Base-by-base conservation (phyloP, 2,329 filamentous ascomycete genomes). In the Fusarium tjaetaba region DNA sequence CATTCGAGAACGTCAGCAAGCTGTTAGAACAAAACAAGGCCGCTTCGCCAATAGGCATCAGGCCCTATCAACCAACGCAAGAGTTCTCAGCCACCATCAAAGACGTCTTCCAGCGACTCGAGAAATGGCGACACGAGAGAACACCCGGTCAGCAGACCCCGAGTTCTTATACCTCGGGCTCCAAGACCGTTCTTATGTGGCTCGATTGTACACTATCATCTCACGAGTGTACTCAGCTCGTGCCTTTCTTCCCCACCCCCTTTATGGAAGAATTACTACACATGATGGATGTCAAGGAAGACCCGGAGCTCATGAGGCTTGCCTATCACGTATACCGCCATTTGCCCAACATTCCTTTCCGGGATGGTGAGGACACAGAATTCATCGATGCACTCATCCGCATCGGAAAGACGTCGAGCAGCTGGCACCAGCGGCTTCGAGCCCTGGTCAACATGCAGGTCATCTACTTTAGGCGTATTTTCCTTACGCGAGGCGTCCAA, bases 271-370 rank as follows among this genome's bases (percentile, higher is more conserved):
- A 98, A 81, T 89, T 99, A 20, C 86, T 99, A 59, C 95, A 99
- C 85, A 99, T 99, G 96, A 99, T 99, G 96, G 96, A 99, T 79
- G 94, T 99, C 81, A 98, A 98, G 82, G 96, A 99, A 82, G 96
- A 99, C 78, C 95, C 94, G 0, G 97, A 99, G 82, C 88, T 99
- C 5, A 97, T 98, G 86, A 92, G 93, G 15, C 88, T 98, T 14
- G 96, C 96, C 0, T 99, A 98, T 80, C 95, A 97, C 79, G 96
- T 99, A 46, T 99, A 98, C 86, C 93, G 96, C 11, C 96, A 99
- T 79, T 86, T 99, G 22, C 95, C 96, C 20, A 99, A 99, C 81
- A 94, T 99, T 64, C 95, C 96, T 0, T 96, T 98, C 84, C 92
- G 94, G 4, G 89, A 91, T 38, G 95, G 95, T 65, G 94, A 98